A percentile compares a stretch with the other conserved stretches of the same genome.
Conservation (phyloP, 257 asterid species). For the Solanum medicagineum region DNA sequence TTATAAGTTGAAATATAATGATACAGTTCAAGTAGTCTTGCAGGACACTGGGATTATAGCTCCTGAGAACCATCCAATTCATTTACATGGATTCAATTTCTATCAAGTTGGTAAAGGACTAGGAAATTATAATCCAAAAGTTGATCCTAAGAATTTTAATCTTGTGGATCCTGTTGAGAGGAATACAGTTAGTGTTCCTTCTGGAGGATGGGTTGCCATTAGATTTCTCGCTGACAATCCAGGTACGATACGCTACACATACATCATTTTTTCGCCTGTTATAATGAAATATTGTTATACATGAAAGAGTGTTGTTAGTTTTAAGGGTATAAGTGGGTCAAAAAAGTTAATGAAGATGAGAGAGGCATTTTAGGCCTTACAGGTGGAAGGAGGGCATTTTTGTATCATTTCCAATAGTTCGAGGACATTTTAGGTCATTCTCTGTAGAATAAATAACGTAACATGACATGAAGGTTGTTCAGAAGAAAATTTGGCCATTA, state of each 20-base stretch:
- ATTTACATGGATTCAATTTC: slow-evolving; percentile 89
- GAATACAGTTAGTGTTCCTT: slow-evolving; percentile 80
- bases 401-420: too few species aligned
- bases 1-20: slow-evolving; percentile 39
- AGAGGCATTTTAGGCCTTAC: too few species aligned
- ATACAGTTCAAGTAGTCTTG: slow-evolving; percentile 65
- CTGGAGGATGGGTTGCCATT: slow-evolving; percentile 95
- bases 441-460: not conserved
- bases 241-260: slow-evolving; percentile 19
- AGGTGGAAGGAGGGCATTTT: too few species aligned
- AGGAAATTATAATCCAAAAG: slow-evolving; percentile 58
- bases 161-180: slow-evolving; percentile 88
- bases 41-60: slow-evolving; percentile 77
- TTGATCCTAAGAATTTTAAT: slow-evolving; percentile 51
- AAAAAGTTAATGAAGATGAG: too few species aligned
- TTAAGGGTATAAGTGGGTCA: too few species aligned
- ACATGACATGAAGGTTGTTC: not conserved
- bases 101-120: slow-evolving; percentile 66
- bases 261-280: not conserved
- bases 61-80: slow-evolving; percentile 81
- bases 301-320: not conserved
- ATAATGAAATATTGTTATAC: not conserved
- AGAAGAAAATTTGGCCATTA: too few species aligned
- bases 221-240: slow-evolving; percentile 90
- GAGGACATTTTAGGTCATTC: not conserved